Base-by-base conservation (phyloP, 2,329 filamentous ascomycete species). In the Colletotrichum echinochloae region DNA sequence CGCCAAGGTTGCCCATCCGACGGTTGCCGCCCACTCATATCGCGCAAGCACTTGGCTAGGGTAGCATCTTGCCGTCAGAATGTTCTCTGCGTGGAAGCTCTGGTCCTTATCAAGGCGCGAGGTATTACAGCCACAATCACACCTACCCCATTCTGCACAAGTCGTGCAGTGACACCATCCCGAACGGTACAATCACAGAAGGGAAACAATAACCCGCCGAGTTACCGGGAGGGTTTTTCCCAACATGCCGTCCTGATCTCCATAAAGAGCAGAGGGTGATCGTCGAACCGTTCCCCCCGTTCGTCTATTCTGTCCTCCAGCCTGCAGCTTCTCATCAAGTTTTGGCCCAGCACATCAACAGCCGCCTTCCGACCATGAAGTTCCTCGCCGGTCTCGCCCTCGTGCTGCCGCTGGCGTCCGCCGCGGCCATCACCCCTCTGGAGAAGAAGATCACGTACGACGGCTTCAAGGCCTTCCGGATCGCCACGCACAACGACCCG, bases 401-500 rank as follows among this genome's bases (percentile, higher is more conserved):
- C 4, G 49, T 60, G 30, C 54, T 73, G n/a, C 66, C 70, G 46
- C 60, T 73, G 62, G 72, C 62, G 7, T 71, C 66, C 30, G 70
- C 70, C 37, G 60, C 56, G 52, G 55, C 52, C 0, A 54, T 73
- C 23, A 41, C 44, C 0, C 66, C 70, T 11, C 52, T 70, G n/a
- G 72, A 66, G 44, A 69, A 66, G 48, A 60, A 49, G 37, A 72
- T 73, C 20, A 76, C 76, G 16, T 80, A 79, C 54, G 74, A 77
- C 39, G 79, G 79, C 30, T 79, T 79, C 68, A 82, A 80, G 48
- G 80, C 83, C 26, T 83, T 85, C 69, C 79, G 83, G 16, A 78
- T 86, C 70, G 82, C 82, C 74, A 85, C 82, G 39, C 79, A 83
- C 73, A 81, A 81, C 72, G 79, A 82, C 30, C 74, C 79, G 9